phyloP scores from a whole-genome alignment of 2,329 filamentous ascomycete species.

The Penicillium sp. region DNA sequence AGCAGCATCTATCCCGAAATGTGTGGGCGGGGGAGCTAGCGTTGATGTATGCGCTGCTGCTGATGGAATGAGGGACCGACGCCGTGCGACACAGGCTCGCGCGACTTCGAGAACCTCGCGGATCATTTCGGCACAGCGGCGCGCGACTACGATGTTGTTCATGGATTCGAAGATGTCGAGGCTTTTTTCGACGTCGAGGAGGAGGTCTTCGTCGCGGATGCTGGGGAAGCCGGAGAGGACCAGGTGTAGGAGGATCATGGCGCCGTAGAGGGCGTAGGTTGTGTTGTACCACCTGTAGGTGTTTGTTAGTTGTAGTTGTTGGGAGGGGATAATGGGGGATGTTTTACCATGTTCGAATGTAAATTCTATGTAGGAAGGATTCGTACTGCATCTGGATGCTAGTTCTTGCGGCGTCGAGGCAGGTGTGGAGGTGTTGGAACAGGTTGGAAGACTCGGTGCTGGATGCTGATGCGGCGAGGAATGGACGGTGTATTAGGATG shows the following conservation, averaged over 20 bases:
- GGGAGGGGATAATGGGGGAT: background rate
- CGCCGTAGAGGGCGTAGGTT: slow-evolving; percentile 28
- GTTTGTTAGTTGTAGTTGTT: too few relatives aligned
- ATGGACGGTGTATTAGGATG: slow-evolving; percentile 26
- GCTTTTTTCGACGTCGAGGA: too few relatives aligned
- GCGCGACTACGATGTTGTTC: too few relatives aligned
- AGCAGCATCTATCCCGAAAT: too few relatives aligned
- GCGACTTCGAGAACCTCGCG: too few relatives aligned
- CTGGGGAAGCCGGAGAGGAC: slow-evolving; percentile 18
- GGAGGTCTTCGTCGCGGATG: slow-evolving; percentile 4
- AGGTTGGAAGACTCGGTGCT: slow-evolving; percentile 2
- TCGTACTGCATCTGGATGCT: slow-evolving; percentile 27
- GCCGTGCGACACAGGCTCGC: too few relatives aligned
- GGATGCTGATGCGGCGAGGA: slow-evolving; percentile 18
- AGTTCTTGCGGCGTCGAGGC: slow-evolving; percentile 21
- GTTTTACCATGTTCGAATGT: slow-evolving; percentile 26
- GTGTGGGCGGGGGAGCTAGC: too few relatives aligned
- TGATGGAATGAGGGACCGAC: too few relatives aligned
- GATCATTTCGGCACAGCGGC: too few relatives aligned
- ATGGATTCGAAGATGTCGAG: too few relatives aligned
- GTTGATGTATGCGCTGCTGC: too few relatives aligned
- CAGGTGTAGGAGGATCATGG: slow-evolving; percentile 28
- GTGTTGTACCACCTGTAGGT: slow-evolving; percentile 26
- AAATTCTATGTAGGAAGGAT: slow-evolving; percentile 14
- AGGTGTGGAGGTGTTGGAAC: slow-evolving; percentile 18